A percentile compares a stretch with the other conserved stretches of the same genome.
Conservation (phyloP, 768 basidiomycete species). For the Trametes villosa region DNA sequence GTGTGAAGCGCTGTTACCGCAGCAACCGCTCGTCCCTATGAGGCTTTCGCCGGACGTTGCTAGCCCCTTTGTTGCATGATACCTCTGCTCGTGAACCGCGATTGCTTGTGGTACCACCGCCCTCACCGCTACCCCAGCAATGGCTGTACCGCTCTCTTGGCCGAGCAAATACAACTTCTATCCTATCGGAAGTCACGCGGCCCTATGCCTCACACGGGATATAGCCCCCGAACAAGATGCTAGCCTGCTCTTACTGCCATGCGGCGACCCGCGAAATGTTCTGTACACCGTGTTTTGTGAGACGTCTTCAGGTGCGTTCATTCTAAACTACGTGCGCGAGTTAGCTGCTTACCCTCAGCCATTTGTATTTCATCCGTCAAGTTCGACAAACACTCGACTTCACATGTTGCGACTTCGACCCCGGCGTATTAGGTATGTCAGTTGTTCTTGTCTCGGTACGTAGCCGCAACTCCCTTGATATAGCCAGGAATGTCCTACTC, state of each 20-base stretch:
- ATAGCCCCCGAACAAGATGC: constrained; percentile 52
- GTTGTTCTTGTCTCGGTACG: background rate
- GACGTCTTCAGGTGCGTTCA: constrained; percentile 6
- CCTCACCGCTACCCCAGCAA: too few relatives aligned
- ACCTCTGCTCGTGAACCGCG: too few relatives aligned
- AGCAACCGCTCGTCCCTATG: too few relatives aligned
- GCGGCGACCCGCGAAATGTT: constrained; percentile 24
- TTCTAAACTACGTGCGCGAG: constrained; percentile 6
- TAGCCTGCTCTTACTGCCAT: constrained; percentile 42
- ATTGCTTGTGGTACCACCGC: too few relatives aligned
- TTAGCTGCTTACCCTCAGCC: background rate
- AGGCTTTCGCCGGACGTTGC: too few relatives aligned
- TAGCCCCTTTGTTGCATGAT: too few relatives aligned
- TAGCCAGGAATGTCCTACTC: constrained; percentile 25
- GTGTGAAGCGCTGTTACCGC: too few relatives aligned
- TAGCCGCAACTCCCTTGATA: too few relatives aligned
- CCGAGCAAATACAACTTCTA: constrained; percentile 55
- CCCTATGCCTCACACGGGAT: constrained; percentile 51
- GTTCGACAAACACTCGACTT: constrained; percentile 15
- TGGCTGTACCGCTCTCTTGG: constrained; percentile 50
- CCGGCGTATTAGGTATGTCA: constrained; percentile 21
- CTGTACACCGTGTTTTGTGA: constrained; percentile 19
- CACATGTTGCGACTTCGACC: constrained; percentile 27
- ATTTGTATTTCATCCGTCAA: background rate
- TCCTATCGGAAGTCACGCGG: constrained; percentile 62